These are phyloP conservation scores for Clavariopsis aquatica DNA, from an alignment of 495 filamentous ascomycete genomes.

Conservation along the genomic window DNA sequence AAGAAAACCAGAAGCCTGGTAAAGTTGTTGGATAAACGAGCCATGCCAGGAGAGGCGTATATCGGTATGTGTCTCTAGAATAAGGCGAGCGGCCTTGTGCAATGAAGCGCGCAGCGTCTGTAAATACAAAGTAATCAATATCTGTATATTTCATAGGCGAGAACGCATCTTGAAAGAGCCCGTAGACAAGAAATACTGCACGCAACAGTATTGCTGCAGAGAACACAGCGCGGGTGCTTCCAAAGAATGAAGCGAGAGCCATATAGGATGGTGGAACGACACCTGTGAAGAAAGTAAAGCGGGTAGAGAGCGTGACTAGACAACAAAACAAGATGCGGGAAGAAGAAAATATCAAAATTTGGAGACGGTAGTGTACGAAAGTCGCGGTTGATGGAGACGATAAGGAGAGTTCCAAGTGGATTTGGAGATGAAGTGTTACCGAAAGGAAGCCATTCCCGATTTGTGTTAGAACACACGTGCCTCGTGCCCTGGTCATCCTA, in stretches of 20 bases:
- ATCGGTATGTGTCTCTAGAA: slow-evolving; percentile 88
- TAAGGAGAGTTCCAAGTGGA: neutral
- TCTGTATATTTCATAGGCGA: slow-evolving; percentile 96
- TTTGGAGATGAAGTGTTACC: neutral
- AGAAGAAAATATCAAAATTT: neutral
- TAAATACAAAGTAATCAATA: slow-evolving; percentile 98
- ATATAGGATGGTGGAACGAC: neutral
- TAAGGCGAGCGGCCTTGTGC: slow-evolving; percentile 71
- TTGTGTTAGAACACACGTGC: neutral
- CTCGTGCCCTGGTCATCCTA: slow-evolving; percentile 14
- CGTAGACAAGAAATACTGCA: slow-evolving; percentile 73
- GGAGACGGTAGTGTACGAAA: neutral
- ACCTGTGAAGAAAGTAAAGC: neutral
- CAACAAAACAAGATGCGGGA: neutral
- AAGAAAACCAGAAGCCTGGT: slow-evolving; percentile 66
- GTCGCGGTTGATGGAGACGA: neutral
- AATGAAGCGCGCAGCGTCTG: slow-evolving; percentile 85
- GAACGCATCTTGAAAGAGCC: slow-evolving; percentile 84
- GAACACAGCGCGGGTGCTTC: slow-evolving; percentile 55
- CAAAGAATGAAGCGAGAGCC: slow-evolving; percentile 32
- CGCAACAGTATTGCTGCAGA: slow-evolving; percentile 68
- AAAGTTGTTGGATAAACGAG: slow-evolving; percentile 79
- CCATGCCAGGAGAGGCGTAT: slow-evolving; percentile 92
- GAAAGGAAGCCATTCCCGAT: neutral
- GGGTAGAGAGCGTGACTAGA: neutral